Conservation (phyloP, 2,329 filamentous ascomycete genomes). For the Pyrenophora tritici-repentis region DNA sequence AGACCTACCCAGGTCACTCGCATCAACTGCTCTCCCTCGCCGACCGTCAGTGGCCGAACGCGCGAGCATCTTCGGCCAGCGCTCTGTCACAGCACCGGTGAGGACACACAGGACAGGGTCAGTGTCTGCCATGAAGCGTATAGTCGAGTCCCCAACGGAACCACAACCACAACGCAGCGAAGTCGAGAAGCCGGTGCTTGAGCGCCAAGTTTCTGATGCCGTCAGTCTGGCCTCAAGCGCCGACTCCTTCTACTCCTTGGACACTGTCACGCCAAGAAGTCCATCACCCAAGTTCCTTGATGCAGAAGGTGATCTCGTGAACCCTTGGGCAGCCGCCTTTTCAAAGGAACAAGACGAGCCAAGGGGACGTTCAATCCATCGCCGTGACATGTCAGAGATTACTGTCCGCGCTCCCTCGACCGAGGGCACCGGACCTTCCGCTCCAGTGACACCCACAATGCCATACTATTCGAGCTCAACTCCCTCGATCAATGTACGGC, state of each 20-base stretch:
- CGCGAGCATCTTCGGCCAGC: constrained; percentile 36
- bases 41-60: constrained; percentile 39
- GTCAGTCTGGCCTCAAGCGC: constrained; percentile 41
- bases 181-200: constrained; percentile 17
- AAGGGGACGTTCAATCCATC: constrained; percentile 40
- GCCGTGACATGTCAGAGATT: constrained; percentile 44
- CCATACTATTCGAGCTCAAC: constrained; percentile 23
- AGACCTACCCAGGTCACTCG: constrained; percentile 18
- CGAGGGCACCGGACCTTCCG: constrained; percentile 16
- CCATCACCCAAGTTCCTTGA: constrained; percentile 41
- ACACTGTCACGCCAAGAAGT: constrained; percentile 27
- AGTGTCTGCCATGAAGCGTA: constrained; percentile 26
- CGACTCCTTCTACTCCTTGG: constrained; percentile 48
- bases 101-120: constrained; percentile 11
- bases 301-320: constrained; percentile 33
- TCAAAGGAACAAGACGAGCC: constrained; percentile 18
- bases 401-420: constrained; percentile 38
- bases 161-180: constrained; percentile 6
- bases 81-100: constrained; percentile 36
- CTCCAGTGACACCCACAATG: constrained; percentile 31
- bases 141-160: constrained; percentile 23
- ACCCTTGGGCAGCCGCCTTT: constrained; percentile 33
- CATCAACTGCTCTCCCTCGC: constrained; percentile 15
- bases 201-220: constrained; percentile 36
- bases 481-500: constrained; percentile 26